Base-by-base conservation (phyloP, 768 basidiomycete species). In the Chalciporus piperatus region DNA sequence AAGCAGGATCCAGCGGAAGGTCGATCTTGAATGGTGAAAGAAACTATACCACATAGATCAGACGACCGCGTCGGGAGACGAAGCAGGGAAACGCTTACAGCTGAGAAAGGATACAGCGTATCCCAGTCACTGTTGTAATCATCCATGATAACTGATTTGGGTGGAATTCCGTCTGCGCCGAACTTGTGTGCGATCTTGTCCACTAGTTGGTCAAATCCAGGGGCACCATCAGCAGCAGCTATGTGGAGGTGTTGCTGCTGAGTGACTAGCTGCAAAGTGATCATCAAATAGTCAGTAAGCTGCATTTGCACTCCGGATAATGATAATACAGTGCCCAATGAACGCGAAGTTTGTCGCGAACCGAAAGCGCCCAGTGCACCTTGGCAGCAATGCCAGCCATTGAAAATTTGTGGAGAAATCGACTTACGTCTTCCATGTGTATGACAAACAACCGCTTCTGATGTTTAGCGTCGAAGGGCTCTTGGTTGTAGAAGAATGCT, bases 61-160 rank as follows among this genome's bases (percentile, higher is more conserved):
- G 47, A 17, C 41, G 12, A 23, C 25, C n/a, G 32, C 40, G 28
- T 23, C 10, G 41, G 9, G 6, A 43, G n/a, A n/a, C n/a, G 9
- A 17, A 20, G 11, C 0, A 30, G 19, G 10, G 6, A 38, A 35
- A 10, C 7, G 41, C 82, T 32, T 59, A 89, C 90, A 39, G 83
- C 72, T 3, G 87, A 87, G 68, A 91, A 89, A 13, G 89, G 89
- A 65, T 87, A 92, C 35, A 95, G 62, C 2, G 83, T 73, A 66
- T 96, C 92, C 93, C 94, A 98, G 59, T 97, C 92, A 14, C 81
- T 71, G 57, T 92, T 94, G 62, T 84, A 77, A 51, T 89, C 84
- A 53, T 89, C 77, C 79, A 92, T 85, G 3, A 74, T 64, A 7
- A 87, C 76, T 0, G 76, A 71, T 2, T 67, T 65, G 0, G 82